A percentile compares a stretch with the other conserved stretches of the same genome.
These are phyloP conservation scores for Toxoplasma gondii DNA, from an alignment of 169 alveolate species.

Conservation along the genomic window DNA sequence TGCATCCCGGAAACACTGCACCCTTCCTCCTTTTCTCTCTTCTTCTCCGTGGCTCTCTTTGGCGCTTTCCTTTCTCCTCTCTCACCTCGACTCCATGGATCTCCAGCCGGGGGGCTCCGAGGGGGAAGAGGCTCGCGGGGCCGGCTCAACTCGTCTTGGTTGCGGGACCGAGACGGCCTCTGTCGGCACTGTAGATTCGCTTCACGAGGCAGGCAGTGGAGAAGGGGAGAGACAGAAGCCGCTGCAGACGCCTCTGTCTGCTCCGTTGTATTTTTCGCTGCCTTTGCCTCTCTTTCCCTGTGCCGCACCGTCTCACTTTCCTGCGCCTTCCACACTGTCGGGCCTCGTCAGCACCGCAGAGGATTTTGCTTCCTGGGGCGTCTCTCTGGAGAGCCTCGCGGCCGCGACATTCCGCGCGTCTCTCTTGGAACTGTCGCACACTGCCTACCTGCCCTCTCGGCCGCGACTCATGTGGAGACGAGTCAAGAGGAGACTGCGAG, in stretches of 20 bases:
- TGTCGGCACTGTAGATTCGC: too few relatives aligned
- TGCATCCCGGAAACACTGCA: too few relatives aligned
- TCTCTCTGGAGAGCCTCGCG: slow-evolving; percentile 8
- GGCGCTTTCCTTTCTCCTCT: too few relatives aligned
- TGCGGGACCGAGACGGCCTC: too few relatives aligned
- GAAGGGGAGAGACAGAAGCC: not conserved
- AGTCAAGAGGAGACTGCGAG: slow-evolving; percentile 16
- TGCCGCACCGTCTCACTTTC: not conserved
- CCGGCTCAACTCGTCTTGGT: too few relatives aligned
- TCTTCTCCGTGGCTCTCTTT: too few relatives aligned
- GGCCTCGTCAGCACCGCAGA: not conserved
- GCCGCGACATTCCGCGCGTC: slow-evolving; percentile 21
- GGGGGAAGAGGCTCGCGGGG: not conserved
- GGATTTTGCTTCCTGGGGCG: not conserved
- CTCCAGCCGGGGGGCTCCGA: not conserved
- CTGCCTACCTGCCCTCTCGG: slow-evolving; percentile 20
- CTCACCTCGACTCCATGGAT: too few relatives aligned
- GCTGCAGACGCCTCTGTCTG: not conserved
- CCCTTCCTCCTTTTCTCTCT: too few relatives aligned
- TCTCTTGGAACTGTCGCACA: not conserved
- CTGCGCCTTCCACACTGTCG: not conserved
- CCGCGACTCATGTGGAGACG: slow-evolving; percentile 4
- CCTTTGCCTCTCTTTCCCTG: slow-evolving; percentile 33
- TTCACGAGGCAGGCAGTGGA: too few relatives aligned
- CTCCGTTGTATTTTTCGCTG: slow-evolving; percentile 20